Evolutionary conservation across 2,329 filamentous ascomycete genomes (phyloP).

Genomic region (Exophiala viscosa): DNA sequence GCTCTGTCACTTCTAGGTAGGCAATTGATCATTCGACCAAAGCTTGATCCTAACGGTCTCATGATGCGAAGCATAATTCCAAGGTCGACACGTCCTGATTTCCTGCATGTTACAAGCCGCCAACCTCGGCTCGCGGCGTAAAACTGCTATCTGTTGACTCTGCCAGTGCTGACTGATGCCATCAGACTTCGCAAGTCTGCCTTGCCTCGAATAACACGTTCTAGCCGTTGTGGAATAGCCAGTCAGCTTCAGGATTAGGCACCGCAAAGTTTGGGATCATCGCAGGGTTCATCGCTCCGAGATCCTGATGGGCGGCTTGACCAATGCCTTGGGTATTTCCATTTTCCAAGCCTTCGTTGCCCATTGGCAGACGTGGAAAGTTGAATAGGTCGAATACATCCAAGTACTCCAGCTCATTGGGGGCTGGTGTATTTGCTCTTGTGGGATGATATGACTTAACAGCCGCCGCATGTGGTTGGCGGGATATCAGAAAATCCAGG

Average conservation of each 20-base stretch:
- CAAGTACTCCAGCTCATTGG: conserved; percentile 82
- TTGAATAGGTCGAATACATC: conserved; percentile 97
- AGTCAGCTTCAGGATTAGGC: conserved; percentile 46
- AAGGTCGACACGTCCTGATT: no score
- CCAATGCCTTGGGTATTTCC: conserved; percentile 8
- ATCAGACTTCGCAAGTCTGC: not conserved
- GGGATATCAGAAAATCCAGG: conserved; percentile 81
- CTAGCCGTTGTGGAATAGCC: conserved; percentile 32
- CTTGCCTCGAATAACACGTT: not conserved
- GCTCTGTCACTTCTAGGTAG: no score
- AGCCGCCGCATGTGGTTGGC: conserved; percentile 57
- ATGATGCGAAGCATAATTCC: no score
- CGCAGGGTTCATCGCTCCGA: conserved; percentile 35
- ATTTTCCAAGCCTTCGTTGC: conserved; percentile 26
- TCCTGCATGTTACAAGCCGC: no score
- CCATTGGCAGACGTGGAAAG: conserved; percentile 65
- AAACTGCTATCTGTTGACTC: no score
- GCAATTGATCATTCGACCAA: no score
- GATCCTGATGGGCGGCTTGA: conserved; percentile 17
- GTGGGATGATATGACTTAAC: conserved; percentile 40
- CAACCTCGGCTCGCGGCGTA: no score
- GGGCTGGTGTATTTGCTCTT: conserved; percentile 65
- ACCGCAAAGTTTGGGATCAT: conserved; percentile 47
- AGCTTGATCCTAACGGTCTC: no score
- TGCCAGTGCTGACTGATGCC: not conserved